Conservation (phyloP, 2,329 filamentous ascomycete genomes). For the Hypoxylon sp. region DNA sequence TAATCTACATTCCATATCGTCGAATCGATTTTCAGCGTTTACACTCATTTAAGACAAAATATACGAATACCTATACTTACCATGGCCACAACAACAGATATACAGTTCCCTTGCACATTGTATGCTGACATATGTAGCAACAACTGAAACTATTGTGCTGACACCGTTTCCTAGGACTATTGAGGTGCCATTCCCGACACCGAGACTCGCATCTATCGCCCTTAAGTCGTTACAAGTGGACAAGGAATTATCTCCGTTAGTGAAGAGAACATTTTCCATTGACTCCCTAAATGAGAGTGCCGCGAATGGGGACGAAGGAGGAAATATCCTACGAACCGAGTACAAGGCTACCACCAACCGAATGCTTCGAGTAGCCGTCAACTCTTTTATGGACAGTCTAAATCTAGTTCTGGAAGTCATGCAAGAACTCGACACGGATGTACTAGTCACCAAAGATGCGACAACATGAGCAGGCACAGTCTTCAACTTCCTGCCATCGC, state of each 20-base stretch:
- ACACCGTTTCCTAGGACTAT: constrained; percentile 70
- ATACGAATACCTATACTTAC: constrained; percentile 31
- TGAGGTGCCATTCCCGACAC: constrained; percentile 84
- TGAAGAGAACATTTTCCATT: constrained; percentile 79
- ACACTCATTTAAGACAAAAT: constrained; percentile 14
- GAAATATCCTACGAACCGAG: constrained; percentile 75
- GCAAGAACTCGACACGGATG: constrained; percentile 89
- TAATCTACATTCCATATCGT: constrained; percentile 43
- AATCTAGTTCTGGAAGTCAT: constrained; percentile 89
- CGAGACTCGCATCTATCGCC: constrained; percentile 83
- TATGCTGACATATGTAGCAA: constrained; percentile 58
- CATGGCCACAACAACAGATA: constrained; percentile 61
- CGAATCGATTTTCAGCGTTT: constrained; percentile 12
- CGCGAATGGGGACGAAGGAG: constrained; percentile 48
- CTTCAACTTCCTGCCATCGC: background rate
- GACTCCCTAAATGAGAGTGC: constrained; percentile 51
- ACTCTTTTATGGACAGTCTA: constrained; percentile 94
- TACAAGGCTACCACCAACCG: constrained; percentile 94
- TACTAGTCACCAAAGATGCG: constrained; percentile 66
- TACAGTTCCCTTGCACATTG: constrained; percentile 75
- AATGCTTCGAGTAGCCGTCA: constrained; percentile 96
- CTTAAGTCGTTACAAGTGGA: constrained; percentile 85
- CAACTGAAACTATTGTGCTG: constrained; percentile 39
- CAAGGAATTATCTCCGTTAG: constrained; percentile 87
- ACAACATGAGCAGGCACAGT: constrained; percentile 18